phyloP scores from a whole-genome alignment of 1,139 yeast genomes.

The Candida freyschussii region DNA sequence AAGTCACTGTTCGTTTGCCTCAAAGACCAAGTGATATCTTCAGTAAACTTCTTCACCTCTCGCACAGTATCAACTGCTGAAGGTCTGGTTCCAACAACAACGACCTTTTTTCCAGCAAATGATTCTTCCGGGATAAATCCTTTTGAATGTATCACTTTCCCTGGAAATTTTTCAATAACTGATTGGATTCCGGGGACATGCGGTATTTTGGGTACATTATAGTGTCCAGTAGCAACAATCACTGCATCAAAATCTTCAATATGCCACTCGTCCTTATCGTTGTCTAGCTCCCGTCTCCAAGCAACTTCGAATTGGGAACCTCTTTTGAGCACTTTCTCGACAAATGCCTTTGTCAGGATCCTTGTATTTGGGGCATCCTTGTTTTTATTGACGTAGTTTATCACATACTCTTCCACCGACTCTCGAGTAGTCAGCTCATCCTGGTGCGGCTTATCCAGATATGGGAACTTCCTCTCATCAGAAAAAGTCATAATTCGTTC shows the following conservation, averaged over 20 bases:
- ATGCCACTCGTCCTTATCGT: slow-evolving; percentile 22
- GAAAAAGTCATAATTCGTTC: slow-evolving; percentile 39
- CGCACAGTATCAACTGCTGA: slow-evolving; percentile 42
- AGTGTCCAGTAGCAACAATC: slow-evolving; percentile 40
- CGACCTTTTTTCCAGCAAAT: slow-evolving; percentile 34
- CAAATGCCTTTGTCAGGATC: slow-evolving; percentile 34
- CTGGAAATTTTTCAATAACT: slow-evolving; percentile 38
- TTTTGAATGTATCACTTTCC: slow-evolving; percentile 37
- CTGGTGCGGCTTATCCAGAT: slow-evolving; percentile 6
- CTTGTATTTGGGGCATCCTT: slow-evolving; percentile 24
- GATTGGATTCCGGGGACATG: slow-evolving; percentile 36
- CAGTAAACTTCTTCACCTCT: slow-evolving; percentile 4
- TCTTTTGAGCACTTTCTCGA: slow-evolving; percentile 29
- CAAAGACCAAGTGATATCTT: slow-evolving; percentile 3
- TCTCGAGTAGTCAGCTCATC: slow-evolving; percentile 8
- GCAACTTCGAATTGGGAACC: slow-evolving; percentile 35
- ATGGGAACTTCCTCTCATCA: slow-evolving; percentile 21
- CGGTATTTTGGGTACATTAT: slow-evolving; percentile 42
- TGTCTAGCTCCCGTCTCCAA: slow-evolving; percentile 24
- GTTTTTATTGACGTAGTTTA: slow-evolving; percentile 27
- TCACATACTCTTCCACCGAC: slow-evolving; percentile 30
- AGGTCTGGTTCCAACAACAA: slow-evolving; percentile 46
- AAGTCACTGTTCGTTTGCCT: slow-evolving; percentile 1
- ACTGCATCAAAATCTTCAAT: slow-evolving; percentile 38
- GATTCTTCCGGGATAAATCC: slow-evolving; percentile 28